Base-by-base conservation (phyloP, 768 basidiomycete species). In the Tubosaeta sp. region DNA sequence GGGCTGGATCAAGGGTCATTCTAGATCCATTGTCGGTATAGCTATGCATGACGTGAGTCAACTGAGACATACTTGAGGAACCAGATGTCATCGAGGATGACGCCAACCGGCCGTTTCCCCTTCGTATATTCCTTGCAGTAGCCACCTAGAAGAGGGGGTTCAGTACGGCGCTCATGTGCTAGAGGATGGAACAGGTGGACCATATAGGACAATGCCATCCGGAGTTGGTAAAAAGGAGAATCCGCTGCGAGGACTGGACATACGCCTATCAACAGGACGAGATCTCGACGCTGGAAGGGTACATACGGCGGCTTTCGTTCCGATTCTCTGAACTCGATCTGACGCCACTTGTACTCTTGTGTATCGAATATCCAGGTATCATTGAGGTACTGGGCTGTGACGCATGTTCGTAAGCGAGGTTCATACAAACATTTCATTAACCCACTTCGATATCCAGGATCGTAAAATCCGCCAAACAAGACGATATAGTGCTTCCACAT, bases 51-150 rank as follows among this genome's bases (percentile, higher is more conserved):
- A 31, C 6, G n/a, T 7, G 25, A 2, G 1, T 33, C 22, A 17
- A 34, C 19, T 7, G 33, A 44, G 12, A 68, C 78, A 3, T 50
- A 89, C 86, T 81, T 80, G 6, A 97, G 75, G 48, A 93, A 74
- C 94, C 92, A 97, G 0, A 88, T 91, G 62, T 97, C 92, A 16
- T 92, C 90, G 6, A 95, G 75, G 72, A 89, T 91, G n/a, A 92
- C 74, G 1, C 93, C 93, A 12, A 91, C 72, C 0, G 88, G 85
- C 1, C 88, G 82, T 62, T 91, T 91, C 3, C 91, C 91, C 63
- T 94, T 93, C 19, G 70, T 62, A 59, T 94, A 95, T 69, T 91
- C 88, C 66, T 97, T 95, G 64, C 86, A 91, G 65, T 95, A 95
- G 0, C 94, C 94, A 11, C 91, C 88, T 90, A 46, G 11, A 25